Percentiles rank a stretch among this genome's conserved stretches.
These are phyloP conservation scores for Smallanthus sonchifolius DNA, from an alignment of 129 eudicot species.

Conservation along the genomic window DNA sequence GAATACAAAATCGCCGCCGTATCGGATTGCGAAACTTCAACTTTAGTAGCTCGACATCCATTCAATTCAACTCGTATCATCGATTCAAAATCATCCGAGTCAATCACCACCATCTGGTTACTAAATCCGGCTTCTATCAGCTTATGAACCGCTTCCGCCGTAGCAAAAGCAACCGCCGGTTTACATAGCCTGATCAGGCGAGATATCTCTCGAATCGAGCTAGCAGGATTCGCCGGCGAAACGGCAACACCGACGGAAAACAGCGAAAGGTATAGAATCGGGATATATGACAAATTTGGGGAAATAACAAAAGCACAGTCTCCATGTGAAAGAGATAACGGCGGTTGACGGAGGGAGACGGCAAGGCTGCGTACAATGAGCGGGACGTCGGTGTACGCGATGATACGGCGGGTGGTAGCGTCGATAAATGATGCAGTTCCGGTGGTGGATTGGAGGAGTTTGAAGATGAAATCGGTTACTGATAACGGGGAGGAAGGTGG, in stretches of 20 bases:
- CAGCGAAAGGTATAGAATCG: conserved; percentile 42
- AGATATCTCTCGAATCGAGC: conserved; percentile 37
- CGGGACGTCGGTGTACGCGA: conserved; percentile 32
- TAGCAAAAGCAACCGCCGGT: conserved; percentile 49
- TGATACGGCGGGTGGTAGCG: conserved; percentile 35
- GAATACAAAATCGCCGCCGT: conserved; percentile 61
- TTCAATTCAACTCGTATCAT: conserved; percentile 10
- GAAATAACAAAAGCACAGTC: conserved; percentile 47
- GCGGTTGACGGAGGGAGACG: conserved; percentile 20
- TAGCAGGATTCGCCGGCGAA: conserved; percentile 52
- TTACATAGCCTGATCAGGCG: conserved; percentile 32
- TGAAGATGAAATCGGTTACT: conserved; percentile 38
- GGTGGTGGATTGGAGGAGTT: conserved; percentile 16
- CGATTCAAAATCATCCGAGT: conserved; percentile 42
- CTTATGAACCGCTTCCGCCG: conserved; percentile 26
- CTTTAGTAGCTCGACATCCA: background rate
- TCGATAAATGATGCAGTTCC: conserved; percentile 36
- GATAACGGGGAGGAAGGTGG: conserved; percentile 32
- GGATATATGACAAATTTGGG: conserved; percentile 39
- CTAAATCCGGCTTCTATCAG: conserved; percentile 13
- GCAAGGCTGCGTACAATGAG: conserved; percentile 29
- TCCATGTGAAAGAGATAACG: conserved; percentile 17
- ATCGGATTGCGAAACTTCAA: conserved; percentile 37
- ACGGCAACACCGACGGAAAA: conserved; percentile 46
- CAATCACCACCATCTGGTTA: conserved; percentile 27